Conservation (phyloP, 2,329 filamentous ascomycete genomes). For the Beauveria sp. region DNA sequence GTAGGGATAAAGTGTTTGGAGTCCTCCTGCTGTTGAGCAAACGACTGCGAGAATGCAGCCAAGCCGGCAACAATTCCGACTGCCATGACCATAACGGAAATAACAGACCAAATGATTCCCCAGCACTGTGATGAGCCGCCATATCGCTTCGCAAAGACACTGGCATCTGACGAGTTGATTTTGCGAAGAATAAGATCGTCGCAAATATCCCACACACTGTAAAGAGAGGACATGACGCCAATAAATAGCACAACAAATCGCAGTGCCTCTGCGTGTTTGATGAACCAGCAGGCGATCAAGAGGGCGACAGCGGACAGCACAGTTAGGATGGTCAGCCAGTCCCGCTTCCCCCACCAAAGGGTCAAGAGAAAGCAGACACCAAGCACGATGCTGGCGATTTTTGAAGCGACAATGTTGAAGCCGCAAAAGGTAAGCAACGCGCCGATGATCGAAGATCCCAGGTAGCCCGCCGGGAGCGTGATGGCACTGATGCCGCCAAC, state of each 20-base stretch:
- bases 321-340: constrained; percentile 70
- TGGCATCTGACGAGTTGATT: constrained; percentile 72
- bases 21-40: constrained; percentile 59
- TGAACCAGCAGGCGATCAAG: constrained; percentile 72
- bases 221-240: constrained; percentile 73
- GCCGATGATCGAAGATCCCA: constrained; percentile 70
- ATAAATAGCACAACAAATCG: constrained; percentile 73
- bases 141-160: constrained; percentile 70
- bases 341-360: constrained; percentile 71
- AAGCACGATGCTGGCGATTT: constrained; percentile 66
- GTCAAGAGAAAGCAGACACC: constrained; percentile 71
- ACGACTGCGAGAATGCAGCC: constrained; percentile 66
- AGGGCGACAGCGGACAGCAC: constrained; percentile 63
- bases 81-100: constrained; percentile 65
- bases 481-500: constrained; percentile 61
- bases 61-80: constrained; percentile 67
- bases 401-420: constrained; percentile 74
- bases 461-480: constrained; percentile 69
- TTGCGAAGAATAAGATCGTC: constrained; percentile 75
- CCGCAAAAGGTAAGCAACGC: constrained; percentile 72
- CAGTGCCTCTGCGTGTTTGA: constrained; percentile 65
- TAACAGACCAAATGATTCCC: constrained; percentile 70
- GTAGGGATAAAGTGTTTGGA: constrained; percentile 59
- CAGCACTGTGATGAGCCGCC: constrained; percentile 75
- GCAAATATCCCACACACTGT: constrained; percentile 80